These are phyloP conservation scores for Diophrys sp. DNA, from an alignment of 73 alveolate species.

Conservation along the genomic window DNA sequence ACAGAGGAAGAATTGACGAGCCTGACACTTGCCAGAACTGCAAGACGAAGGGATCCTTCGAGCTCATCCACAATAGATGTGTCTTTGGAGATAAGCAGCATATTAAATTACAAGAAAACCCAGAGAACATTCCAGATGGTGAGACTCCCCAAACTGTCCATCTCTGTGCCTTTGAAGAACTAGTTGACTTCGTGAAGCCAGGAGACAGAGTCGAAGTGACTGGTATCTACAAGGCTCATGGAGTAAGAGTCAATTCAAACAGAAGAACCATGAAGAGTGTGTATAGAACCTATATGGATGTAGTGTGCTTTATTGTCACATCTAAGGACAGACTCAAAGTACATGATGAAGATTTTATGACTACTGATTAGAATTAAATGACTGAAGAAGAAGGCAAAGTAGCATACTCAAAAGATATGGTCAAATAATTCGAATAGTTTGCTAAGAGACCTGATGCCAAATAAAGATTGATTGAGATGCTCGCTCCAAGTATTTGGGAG, in stretches of 20 bases:
- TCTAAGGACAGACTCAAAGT: slow-evolving; percentile 69
- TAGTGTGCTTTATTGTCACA: slow-evolving; percentile 78
- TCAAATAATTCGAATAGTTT: slow-evolving; percentile 76
- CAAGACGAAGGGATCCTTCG: slow-evolving; percentile 84
- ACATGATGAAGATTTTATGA: slow-evolving; percentile 24
- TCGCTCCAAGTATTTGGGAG: slow-evolving; percentile 99
- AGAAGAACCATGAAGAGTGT: slow-evolving; percentile 88
- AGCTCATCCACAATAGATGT: slow-evolving; percentile 92
- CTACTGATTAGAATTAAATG: slow-evolving; percentile 18
- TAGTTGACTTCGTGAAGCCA: slow-evolving; percentile 97
- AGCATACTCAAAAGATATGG: slow-evolving; percentile 59
- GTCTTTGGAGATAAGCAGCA: slow-evolving; percentile 95
- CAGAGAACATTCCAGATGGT: slow-evolving; percentile 98
- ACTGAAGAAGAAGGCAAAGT: slow-evolving; percentile 47
- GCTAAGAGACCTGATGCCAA: slow-evolving; percentile 76
- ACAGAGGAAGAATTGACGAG: slow-evolving; percentile 86
- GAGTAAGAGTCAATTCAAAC: slow-evolving; percentile 82
- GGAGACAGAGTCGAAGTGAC: slow-evolving; percentile 98
- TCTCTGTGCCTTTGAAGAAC: slow-evolving; percentile 94
- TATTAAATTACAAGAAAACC: slow-evolving; percentile 96
- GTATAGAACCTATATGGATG: slow-evolving; percentile 95
- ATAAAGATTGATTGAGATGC: slow-evolving; percentile 83
- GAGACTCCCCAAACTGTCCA: slow-evolving; percentile 98
- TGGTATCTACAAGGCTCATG: slow-evolving; percentile 98
- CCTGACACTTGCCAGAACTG: slow-evolving; percentile 95